Conservation (phyloP, 2,329 filamentous ascomycete species). For the Apiospora rasikravindrae region DNA sequence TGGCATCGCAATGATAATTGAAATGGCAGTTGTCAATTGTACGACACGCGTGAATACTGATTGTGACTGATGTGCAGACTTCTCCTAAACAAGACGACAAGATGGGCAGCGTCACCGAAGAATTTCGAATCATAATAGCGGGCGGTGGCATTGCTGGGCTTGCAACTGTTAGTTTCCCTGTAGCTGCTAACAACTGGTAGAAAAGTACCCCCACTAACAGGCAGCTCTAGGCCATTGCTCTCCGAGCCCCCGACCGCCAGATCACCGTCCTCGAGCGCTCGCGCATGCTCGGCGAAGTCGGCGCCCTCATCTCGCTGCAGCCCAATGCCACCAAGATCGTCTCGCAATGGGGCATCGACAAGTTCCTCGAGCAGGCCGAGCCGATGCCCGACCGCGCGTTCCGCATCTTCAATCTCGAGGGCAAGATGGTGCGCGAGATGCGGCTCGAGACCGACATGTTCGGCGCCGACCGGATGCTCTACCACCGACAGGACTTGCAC, state of each 20-base stretch:
- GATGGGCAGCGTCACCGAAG: background rate
- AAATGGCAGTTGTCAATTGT: background rate
- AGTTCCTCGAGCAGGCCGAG: conserved; percentile 35
- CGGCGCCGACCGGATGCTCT: conserved; percentile 46
- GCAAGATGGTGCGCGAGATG: conserved; percentile 38
- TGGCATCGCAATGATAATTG: background rate
- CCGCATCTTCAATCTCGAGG: conserved; percentile 34
- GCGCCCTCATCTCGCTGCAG: conserved; percentile 47
- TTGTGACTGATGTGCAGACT: background rate
- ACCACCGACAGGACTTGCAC: conserved; percentile 48
- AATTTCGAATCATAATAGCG: conserved; percentile 25
- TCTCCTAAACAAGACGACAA: background rate
- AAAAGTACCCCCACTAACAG: background rate
- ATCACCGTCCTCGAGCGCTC: conserved; percentile 34
- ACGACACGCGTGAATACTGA: background rate
- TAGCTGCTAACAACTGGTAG: background rate
- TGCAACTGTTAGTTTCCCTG: conserved; percentile 29
- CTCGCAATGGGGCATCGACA: conserved; percentile 36
- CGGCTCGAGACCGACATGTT: conserved; percentile 38
- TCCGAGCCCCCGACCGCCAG: conserved; percentile 35
- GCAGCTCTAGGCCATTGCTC: conserved; percentile 40
- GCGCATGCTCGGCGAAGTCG: conserved; percentile 42
- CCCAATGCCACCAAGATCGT: conserved; percentile 47
- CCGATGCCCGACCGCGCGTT: conserved; percentile 44
- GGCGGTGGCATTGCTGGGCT: conserved; percentile 38